Base-by-base conservation (phyloP, 345 rosid genomes). In the Erucastrum elatum region DNA sequence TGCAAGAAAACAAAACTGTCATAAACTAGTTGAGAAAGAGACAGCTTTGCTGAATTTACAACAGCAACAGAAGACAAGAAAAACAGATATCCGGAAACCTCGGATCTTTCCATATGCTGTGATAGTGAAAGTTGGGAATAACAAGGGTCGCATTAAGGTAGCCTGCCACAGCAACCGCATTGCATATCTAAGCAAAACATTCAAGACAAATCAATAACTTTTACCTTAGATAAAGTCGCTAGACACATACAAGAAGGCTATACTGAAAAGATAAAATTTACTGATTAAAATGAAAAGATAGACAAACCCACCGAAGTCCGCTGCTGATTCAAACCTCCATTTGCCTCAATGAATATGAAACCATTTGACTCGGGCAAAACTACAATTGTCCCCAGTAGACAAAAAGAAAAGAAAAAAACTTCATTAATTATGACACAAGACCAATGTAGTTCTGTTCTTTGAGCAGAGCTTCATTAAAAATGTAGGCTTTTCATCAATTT, bases 161-260 rank as follows among this genome's bases (percentile, higher is more conserved):
- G 82, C 98, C 99, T 1, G 99, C 99, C 83, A 95, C 96, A 76
- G 99, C 94, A 81, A 91, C 99, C 31, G 97, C 98, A 90, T 95
- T 93, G 89, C 99, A 91, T 81, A 93, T 91, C 99, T 95, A 85
- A 79, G 66, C 66, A 82, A 34, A 82, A 82, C 72, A 66, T 75
- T 55, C 68, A 17, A 61, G 53, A 75, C 26, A 68, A 81, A 73
- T 75, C 33, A 75, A 59, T n/a, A 74, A 63, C 66, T 55, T 55
- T 37, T 17, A 55, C 13, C 59, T 60, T 12, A 21, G 11, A 66
- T 62, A 76, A 71, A 58, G 39, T 69, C 15, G 15, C 37, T 61
- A 72, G 64, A 66, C 4, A 11, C 61, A 56, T 53, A 65, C 3
- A n/a, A 15, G 65, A 79, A 77, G 64, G 56, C n/a, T 64, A 41